phyloP scores from a whole-genome alignment of 306 rosid genomes.

The Cucumis hystrix region DNA sequence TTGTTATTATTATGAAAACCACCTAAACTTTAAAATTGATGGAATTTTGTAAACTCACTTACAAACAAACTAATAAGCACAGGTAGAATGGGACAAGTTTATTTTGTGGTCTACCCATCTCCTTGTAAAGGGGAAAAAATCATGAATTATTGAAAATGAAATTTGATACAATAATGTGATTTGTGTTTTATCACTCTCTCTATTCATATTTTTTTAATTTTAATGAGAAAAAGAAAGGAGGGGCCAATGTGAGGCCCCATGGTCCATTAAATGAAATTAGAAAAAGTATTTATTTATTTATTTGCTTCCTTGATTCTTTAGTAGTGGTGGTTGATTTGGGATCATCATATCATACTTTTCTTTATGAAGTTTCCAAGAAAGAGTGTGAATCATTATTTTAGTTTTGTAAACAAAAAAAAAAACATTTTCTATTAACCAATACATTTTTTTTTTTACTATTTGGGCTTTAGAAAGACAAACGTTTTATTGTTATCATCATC shows the following conservation, averaged over 20 bases:
- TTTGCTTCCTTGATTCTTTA: not conserved
- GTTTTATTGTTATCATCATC: not conserved
- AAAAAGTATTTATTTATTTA: not conserved
- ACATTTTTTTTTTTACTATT: not conserved
- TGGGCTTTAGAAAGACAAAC: not conserved
- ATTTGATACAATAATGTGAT: not conserved
- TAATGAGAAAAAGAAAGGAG: not conserved
- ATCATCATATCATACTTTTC: not conserved
- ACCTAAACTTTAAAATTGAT: too few relatives aligned
- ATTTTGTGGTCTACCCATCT: not conserved
- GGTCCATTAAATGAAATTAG: not conserved
- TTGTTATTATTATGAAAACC: too few relatives aligned
- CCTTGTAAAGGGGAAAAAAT: not conserved
- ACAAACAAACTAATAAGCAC: not conserved
- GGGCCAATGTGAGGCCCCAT: not conserved
- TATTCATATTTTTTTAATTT: not conserved
- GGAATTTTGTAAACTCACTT: not conserved
- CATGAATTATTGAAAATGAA: not conserved
- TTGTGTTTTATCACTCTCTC: not conserved
- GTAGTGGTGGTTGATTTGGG: not conserved
- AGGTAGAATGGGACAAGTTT: not conserved
- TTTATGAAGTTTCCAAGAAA: not conserved
- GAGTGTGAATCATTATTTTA: not conserved
- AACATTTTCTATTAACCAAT: not conserved
- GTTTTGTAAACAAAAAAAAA: not conserved